Conservation (phyloP, 176 grass and related monocot genomes). For the Paspalum notatum region DNA sequence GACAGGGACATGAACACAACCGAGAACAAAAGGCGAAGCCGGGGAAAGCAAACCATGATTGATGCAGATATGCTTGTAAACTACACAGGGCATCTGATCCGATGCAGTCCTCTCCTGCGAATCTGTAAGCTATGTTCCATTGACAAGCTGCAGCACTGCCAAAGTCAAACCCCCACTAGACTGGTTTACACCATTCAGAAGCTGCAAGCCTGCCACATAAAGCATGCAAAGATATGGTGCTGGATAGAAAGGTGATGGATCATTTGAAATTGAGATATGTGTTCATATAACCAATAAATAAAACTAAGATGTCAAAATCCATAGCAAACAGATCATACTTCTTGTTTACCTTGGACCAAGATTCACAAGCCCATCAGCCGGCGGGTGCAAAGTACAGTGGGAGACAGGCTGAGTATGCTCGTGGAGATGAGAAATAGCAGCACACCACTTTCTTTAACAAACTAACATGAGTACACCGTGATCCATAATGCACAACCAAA, state of each 20-base stretch:
- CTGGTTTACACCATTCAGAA: slow-evolving; percentile 9
- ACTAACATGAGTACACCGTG: slow-evolving; percentile 42
- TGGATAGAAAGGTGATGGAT: slow-evolving; percentile 8
- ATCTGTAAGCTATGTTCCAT: slow-evolving; percentile 33
- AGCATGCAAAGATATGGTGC: slow-evolving; percentile 1
- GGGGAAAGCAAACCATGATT: slow-evolving; percentile 38
- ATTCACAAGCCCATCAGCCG: too few relatives aligned
- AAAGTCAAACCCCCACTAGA: slow-evolving; percentile 54
- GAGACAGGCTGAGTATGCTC: background rate
- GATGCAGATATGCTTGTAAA: slow-evolving; percentile 53
- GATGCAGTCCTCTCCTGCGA: slow-evolving; percentile 43
- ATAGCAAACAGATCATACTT: too few relatives aligned
- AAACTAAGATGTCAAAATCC: background rate
- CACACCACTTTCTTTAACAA: slow-evolving; percentile 32
- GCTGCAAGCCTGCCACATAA: slow-evolving; percentile 25
- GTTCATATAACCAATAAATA: background rate
- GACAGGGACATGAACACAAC: slow-evolving; percentile 26
- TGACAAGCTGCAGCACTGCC: slow-evolving; percentile 33
- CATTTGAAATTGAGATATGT: background rate
- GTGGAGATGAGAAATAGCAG: background rate
- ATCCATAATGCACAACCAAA: slow-evolving; percentile 37
- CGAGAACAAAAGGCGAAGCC: slow-evolving; percentile 30
- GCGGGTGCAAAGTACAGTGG: too few relatives aligned
- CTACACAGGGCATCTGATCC: slow-evolving; percentile 50
- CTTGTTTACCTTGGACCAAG: too few relatives aligned